Evolutionary conservation across 768 basidiomycete species (phyloP), one percentile per base, ranked within the genome.

Genomic region (Suillus sp.): DNA sequence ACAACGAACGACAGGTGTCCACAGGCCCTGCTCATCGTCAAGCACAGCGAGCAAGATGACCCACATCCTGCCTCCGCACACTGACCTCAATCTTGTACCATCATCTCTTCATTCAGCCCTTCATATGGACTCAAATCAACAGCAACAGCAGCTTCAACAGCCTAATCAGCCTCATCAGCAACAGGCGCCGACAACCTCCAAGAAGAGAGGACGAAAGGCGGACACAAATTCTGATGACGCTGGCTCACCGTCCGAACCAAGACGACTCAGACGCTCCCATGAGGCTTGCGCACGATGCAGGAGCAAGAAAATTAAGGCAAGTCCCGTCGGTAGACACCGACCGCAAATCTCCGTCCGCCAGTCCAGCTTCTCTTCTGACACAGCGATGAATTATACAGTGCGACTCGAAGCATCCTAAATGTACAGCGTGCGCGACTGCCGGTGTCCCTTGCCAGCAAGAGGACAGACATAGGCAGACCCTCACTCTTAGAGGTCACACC

Each of bases 251-350:
- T 83, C 87, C 61, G 92, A 93, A 75, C 89, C 91, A 50, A 84
- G 93, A 71, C 85, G 92, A 61, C 83, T 95, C 71, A 83, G 93
- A 70, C 87, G 93, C 73, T 93, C 92, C 71, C 93, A 95, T 79
- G 93, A 95, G 79, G 92, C 93, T 66, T 95, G 93, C 81, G 89
- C 93, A 67, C 85, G 93, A 75, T 95, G 93, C 84, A 91, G 93
- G 85, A 90, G 88, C 81, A 94, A 95, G 87, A 95, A 95, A 90
- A 95, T 95, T 80, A 95, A 95, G 91, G 91, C 87, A 75, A 75
- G 83, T 78, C 80, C 86, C 87, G 86, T 82, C 81, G 82, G 80
- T 78, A 78, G 77, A 78, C 78, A 83, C 88, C 90, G 89, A 86
- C 88, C 89, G 90, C 89, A 91, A 90, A 84, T 89, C 85, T 88